Conservation (phyloP, 176 grass and related monocot species). For the Paspalum notatum region DNA sequence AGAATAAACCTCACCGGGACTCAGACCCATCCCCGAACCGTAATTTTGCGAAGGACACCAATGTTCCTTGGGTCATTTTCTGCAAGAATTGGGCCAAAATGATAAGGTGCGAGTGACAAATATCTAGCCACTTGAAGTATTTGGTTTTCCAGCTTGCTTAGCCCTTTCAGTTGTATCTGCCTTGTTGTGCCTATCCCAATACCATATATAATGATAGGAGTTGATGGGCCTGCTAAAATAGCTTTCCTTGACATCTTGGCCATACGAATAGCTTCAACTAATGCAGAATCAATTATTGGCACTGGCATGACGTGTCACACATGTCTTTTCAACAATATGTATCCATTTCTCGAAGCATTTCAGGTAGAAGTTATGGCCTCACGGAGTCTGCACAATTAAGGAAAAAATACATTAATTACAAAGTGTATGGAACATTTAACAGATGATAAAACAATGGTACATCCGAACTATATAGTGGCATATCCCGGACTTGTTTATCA, state of each 20-base stretch:
- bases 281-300: too few species aligned
- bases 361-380: conserved; percentile 87
- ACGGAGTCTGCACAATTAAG: conserved; percentile 57
- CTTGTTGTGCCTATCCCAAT: conserved; percentile 68
- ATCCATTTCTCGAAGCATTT: conserved; percentile 83
- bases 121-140: conserved; percentile 84
- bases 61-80: conserved; percentile 65
- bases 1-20: too few species aligned
- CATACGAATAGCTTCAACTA: too few species aligned
- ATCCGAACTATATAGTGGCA: too few species aligned
- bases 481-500: conserved; percentile 44
- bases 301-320: too few species aligned
- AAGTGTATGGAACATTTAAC: too few species aligned
- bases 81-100: conserved; percentile 81
- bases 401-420: too few species aligned
- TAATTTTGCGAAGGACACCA: too few species aligned
- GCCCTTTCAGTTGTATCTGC: conserved; percentile 80
- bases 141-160: conserved; percentile 68
- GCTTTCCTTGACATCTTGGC: too few species aligned
- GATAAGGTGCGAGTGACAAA: conserved; percentile 82
- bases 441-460: too few species aligned
- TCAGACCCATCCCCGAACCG: too few species aligned
- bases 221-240: too few species aligned
- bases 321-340: conserved; percentile 44
- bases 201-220: conserved; percentile 61